Evolutionary conservation across 2,329 filamentous ascomycete species (phyloP), one percentile per base, ranked within the genome.

Genomic region (Trichophyton rubrum): DNA sequence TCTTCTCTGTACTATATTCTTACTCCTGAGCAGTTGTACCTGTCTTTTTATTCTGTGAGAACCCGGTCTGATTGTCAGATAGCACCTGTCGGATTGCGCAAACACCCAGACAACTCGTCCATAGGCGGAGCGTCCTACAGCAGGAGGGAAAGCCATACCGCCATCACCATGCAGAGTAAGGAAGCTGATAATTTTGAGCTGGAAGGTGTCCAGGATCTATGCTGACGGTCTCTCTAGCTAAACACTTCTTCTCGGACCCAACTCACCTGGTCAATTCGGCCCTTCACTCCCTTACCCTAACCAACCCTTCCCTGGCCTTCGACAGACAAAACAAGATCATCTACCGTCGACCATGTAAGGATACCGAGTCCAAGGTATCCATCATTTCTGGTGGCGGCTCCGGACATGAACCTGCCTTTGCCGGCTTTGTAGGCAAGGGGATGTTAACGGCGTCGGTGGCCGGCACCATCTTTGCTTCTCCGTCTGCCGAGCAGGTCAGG

Each of bases 211-310:
- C 8, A 9, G 33, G 33, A 38, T 38, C 33, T 13, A 38, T 38
- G 33, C 33, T 63, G 24, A 64, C 62, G 59, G 27, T 47, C 58
- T 56, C 53, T 11, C 9, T 60, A 76, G 74, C 73, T 61, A 95
- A 93, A 78, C 91, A 96, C 77, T 96, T 96, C 79, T 84, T 96
- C 78, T 85, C 90, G 73, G 88, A 95, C 71, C 85, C 90, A 47
- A 83, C 85, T 59, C 81, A 87, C 69, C 83, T 96, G 58, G 89
- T 96, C 71, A 80, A 83, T 70, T 80, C 84, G 47, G 88, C 91
- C 51, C 84, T 96, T 20, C 81, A 85, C 67, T 85, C 87, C 64
- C 79, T 93, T 38, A 92, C 90, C 22, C 78, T 88, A 63, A 90
- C 88, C 58, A 96, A 96, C 73, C 92, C 92, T 7, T 86, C 87